Base-by-base conservation (phyloP, 163 green algal genomes). In the Scenedesmus sp. region DNA sequence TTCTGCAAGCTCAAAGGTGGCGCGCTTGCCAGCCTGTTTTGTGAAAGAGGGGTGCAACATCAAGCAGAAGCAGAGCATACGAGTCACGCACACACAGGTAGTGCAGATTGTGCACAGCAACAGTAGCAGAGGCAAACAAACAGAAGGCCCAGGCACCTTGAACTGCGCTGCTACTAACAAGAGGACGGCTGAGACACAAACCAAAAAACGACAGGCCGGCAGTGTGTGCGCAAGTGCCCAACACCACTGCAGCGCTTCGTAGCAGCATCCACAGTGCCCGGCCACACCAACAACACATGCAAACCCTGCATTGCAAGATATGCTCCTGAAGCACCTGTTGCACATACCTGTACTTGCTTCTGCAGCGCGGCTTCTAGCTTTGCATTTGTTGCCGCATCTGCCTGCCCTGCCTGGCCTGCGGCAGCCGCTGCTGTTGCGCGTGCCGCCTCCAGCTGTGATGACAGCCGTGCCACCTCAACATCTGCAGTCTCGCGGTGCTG, bases 401-500 rank as follows among this genome's bases (percentile, higher is more conserved):
- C 59, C 6, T 60, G 89, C 4, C 46, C 20, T 59, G 34, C 83
- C 55, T 89, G 89, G 15, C 70, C 15, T 70, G 54, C 74, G 10
- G 82, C 82, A 9, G 12, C 88, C 64, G 77, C 59, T 15, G 88
- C 81, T 74, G 88, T 82, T 55, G 81, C 88, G 15, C 34, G 18
- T 18, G 88, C 57, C 12, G 81, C 85, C 74, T 88, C 59, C 46
- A 93, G 85, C 77, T 85, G 34, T 8, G 60, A 34, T 46, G 59
- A 56, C 57, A 93, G 62, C 18, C 90, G 85, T 15, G 62, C 55
- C 20, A 82, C 13, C 85, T 93, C 90, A 15, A 92, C 79, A n/a
- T 92, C 91, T 3, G 67, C 86, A 62, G 87, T 7, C 64, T 92
- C 89, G 18, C 84, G 90, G 46, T 86, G 59, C 90, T 93, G 67